Evolutionary conservation across 805 yeast genomes (phyloP).

Genomic region (Maudiozyma bulderi): DNA sequence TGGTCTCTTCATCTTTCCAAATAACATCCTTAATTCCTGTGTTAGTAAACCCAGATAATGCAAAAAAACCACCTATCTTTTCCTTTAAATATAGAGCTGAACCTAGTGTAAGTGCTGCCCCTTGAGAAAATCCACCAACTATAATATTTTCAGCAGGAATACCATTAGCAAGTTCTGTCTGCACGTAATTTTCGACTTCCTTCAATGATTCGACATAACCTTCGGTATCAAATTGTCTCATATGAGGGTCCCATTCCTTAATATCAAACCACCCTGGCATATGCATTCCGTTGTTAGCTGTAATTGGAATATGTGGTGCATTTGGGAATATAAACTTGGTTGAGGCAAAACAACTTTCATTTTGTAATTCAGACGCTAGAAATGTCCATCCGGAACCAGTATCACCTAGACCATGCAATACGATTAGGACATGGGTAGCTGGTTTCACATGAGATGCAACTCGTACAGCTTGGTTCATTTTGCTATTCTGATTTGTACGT

Average conservation of each 20-base stretch:
- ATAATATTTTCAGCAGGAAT: slow-evolving; percentile 58
- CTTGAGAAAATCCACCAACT: slow-evolving; percentile 95
- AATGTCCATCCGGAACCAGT: slow-evolving; percentile 84
- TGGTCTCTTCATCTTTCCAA: background rate
- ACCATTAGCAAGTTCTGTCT: slow-evolving; percentile 44
- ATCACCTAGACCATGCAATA: slow-evolving; percentile 90
- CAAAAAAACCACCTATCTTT: slow-evolving; percentile 70
- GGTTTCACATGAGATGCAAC: slow-evolving; percentile 26
- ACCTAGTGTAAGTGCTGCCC: slow-evolving; percentile 72
- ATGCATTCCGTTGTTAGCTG: slow-evolving; percentile 51
- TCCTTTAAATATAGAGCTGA: slow-evolving; percentile 42
- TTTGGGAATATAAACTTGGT: slow-evolving; percentile 80
- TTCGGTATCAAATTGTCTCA: slow-evolving; percentile 37
- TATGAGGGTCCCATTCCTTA: slow-evolving; percentile 38
- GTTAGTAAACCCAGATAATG: slow-evolving; percentile 60
- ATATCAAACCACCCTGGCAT: slow-evolving; percentile 91
- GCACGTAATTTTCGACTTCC: slow-evolving; percentile 35
- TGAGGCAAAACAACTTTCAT: slow-evolving; percentile 38
- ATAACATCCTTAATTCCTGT: slow-evolving; percentile 8
- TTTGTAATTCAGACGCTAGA: slow-evolving; percentile 54
- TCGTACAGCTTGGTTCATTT: slow-evolving; percentile 21
- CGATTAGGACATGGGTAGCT: slow-evolving; percentile 58
- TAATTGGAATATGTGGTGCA: slow-evolving; percentile 68
- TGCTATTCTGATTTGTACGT: background rate
- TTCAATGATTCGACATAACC: slow-evolving; percentile 42